These are phyloP conservation scores for Calonectria pteridis DNA, from an alignment of 2,329 filamentous ascomycete species.

Conservation along the genomic window DNA sequence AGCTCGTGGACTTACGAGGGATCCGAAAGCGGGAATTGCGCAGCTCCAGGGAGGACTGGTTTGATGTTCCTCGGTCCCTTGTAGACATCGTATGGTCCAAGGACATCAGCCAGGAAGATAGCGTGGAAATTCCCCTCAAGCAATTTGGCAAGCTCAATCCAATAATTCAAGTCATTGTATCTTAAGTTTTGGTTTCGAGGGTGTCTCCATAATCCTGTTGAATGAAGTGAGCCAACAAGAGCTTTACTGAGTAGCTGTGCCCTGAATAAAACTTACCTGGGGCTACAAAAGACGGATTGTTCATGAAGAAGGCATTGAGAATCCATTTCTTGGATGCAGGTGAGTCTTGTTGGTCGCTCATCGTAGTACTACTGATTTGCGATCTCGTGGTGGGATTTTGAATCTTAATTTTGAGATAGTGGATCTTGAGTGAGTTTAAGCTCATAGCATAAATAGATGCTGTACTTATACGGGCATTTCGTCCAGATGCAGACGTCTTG, in stretches of 20 bases:
- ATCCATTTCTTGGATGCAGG: conserved; percentile 20
- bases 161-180: conserved; percentile 50
- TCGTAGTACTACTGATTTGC: not conserved
- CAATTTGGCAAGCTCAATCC: conserved; percentile 61
- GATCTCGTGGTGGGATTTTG: not conserved
- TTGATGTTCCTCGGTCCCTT: conserved; percentile 32
- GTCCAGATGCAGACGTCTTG: not conserved
- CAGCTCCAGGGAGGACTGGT: conserved; percentile 49
- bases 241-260: not conserved
- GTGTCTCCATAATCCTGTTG: conserved; percentile 30
- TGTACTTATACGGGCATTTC: not conserved
- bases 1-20: conserved; percentile 40
- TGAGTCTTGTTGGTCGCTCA: not conserved
- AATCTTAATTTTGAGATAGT: not conserved
- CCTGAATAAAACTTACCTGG: not conserved
- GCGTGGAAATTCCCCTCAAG: conserved; percentile 63
- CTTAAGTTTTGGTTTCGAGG: conserved; percentile 29
- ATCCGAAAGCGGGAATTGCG: conserved; percentile 59
- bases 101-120: conserved; percentile 64
- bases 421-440: not conserved
- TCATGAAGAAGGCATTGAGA: conserved; percentile 32
- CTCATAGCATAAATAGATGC: not conserved
- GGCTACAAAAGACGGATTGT: conserved; percentile 19
- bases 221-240: not conserved
- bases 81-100: conserved; percentile 55